These are phyloP conservation scores for Debaryomyces castellii DNA, from an alignment of 805 yeast species.

Conservation along the genomic window DNA sequence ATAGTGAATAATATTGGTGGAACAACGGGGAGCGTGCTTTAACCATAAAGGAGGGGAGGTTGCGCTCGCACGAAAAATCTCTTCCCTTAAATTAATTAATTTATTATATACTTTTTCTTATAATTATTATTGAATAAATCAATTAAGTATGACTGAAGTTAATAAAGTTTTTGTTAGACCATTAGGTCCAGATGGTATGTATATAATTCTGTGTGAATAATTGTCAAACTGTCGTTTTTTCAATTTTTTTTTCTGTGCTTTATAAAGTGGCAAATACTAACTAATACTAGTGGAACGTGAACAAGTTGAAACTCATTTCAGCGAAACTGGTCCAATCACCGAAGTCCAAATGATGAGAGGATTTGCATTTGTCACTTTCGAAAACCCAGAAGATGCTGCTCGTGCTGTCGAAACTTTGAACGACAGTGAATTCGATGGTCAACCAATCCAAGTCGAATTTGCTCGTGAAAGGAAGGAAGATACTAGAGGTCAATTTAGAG, in stretches of 20 bases:
- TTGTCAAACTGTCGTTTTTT: not conserved
- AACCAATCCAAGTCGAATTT: conserved; percentile 49
- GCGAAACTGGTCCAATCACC: conserved; percentile 62
- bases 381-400: conserved; percentile 54
- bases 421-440: conserved; percentile 50
- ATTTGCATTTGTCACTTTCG: conserved; percentile 86
- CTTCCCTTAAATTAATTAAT: not conserved
- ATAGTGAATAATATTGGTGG: too few relatives aligned
- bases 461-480: conserved; percentile 57
- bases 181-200: conserved; percentile 50
- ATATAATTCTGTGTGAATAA: not conserved
- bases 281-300: conserved; percentile 37
- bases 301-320: conserved; percentile 68
- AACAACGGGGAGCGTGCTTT: not conserved
- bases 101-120: not conserved
- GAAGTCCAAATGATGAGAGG: conserved; percentile 77
- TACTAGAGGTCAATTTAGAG: conserved; percentile 73
- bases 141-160: conserved; percentile 19
- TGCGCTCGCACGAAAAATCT: not conserved
- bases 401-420: conserved; percentile 48
- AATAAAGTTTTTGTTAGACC: conserved; percentile 58
- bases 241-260: not conserved
- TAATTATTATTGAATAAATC: not conserved
- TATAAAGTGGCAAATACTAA: conserved; percentile 7
- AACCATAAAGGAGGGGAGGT: not conserved